A percentile compares a stretch with the other conserved stretches of the same genome.
Evolutionary conservation across 2,329 filamentous ascomycete genomes (phyloP).

Genomic region (Anisogramma anomala): DNA sequence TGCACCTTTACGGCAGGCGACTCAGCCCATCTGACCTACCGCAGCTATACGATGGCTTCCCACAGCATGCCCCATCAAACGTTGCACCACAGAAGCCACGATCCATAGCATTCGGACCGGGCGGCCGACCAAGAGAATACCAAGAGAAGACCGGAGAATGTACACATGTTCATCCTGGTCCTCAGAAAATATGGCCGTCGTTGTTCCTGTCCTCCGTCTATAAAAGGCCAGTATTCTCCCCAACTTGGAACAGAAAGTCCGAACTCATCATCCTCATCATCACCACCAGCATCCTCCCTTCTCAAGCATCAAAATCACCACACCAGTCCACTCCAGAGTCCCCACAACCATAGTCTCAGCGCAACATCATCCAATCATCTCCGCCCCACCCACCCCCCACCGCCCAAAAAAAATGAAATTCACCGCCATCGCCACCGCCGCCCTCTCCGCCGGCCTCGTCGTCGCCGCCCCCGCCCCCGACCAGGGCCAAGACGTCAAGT

Average conservation of each 20-base stretch:
- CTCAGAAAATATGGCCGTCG: neutral
- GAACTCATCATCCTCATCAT: slow-evolving; percentile 3
- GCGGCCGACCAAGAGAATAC: slow-evolving; percentile 5
- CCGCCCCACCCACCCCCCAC: neutral
- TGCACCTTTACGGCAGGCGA: neutral
- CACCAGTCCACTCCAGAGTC: neutral
- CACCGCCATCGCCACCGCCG: slow-evolving; percentile 7
- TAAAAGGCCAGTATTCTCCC: neutral
- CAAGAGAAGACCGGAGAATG: neutral
- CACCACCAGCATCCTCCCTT: neutral
- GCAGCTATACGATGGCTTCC: neutral
- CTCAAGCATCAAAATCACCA: too few relatives aligned
- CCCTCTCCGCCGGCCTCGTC: slow-evolving; percentile 14
- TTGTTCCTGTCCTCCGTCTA: neutral
- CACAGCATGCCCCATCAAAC: slow-evolving; percentile 5
- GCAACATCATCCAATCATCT: neutral
- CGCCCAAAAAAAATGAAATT: slow-evolving; percentile 13
- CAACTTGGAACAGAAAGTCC: neutral
- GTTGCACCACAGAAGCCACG: slow-evolving; percentile 9
- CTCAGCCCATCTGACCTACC: slow-evolving; percentile 4
- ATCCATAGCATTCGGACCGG: slow-evolving; percentile 1
- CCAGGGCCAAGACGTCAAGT: slow-evolving; percentile 4
- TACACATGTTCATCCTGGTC: neutral
- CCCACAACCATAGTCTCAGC: neutral
- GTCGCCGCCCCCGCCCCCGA: slow-evolving; percentile 10